Evolutionary conservation across 768 basidiomycete species (phyloP), one percentile per base, ranked within the genome.

Genomic region (Macrolepiota albuminosa): DNA sequence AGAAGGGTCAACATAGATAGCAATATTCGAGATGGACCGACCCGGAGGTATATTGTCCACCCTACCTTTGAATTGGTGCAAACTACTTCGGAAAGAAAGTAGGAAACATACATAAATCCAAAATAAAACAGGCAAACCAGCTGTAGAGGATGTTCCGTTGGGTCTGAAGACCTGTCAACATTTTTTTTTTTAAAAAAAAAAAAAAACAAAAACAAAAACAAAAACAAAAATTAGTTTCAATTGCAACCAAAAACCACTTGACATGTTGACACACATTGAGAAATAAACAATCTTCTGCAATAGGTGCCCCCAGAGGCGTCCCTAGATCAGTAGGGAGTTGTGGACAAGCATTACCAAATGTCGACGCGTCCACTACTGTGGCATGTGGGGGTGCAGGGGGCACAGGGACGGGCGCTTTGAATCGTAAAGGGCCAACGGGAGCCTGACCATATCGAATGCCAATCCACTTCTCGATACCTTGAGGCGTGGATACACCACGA

Each of bases 401-500:
- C 57, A 84, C 75, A 2, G 78, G 67, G 0, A 79, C 72, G 2
- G 87, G 84, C 0, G 81, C 78, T 61, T 80, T 81, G 71, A 88
- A 86, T 3, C 86, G 78, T 47, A 87, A 74, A 7, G 66, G 43
- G 1, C 84, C 85, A 0, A 83, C 63, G 0, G 87, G 87, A 2
- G 85, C 76, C 60, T 79, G 70, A 4, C 84, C 86, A 58, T 75
- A 89, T 0, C 81, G 86, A 37, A 89, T 78, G 3, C 85, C 86
- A 13, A 86, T 74, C 79, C 84, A 88, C 66, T 75, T 74, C 53
- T 86, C 81, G 10, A 78, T 78, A 9, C 77, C 78, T 50, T 79
- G 78, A 0, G 71, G 50, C 13, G 74, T 75, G 8, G 72, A 59
- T 5, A 79, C 62, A 9, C 84, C 84, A 3, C 75, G 77, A 61